phyloP scores from a whole-genome alignment of 108 stramenopile species.

The Fragilaria radians region DNA sequence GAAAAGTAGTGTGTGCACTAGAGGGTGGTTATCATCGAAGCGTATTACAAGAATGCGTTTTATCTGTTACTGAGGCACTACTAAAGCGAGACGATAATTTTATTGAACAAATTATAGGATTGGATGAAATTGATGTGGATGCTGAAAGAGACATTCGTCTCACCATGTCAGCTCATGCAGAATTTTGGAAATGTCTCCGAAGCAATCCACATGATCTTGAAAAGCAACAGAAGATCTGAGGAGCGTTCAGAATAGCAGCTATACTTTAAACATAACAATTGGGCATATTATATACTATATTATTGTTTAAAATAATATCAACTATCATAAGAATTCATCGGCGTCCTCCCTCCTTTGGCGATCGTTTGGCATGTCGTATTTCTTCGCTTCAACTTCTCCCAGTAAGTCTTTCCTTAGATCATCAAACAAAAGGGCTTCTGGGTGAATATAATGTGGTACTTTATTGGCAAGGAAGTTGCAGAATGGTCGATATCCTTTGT shows the following conservation, averaged over 20 bases:
- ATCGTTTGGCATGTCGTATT: conserved; percentile 5
- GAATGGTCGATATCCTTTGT: conserved; percentile 61
- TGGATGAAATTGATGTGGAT: conserved; percentile 22
- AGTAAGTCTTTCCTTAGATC: conserved; percentile 38
- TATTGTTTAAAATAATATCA: no score
- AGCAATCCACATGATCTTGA: no score
- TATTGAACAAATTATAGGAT: conserved; percentile 19
- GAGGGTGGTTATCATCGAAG: conserved; percentile 53
- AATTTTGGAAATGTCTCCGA: conserved; percentile 40
- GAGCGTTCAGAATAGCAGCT: no score
- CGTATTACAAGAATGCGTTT: conserved; percentile 35
- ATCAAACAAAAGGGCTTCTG: conserved; percentile 49
- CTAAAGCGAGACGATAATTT: conserved; percentile 17
- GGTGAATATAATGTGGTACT: conserved; percentile 64
- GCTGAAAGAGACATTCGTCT: conserved; percentile 40
- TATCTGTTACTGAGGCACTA: conserved; percentile 26
- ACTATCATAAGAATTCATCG: conserved; percentile 39
- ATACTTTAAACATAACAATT: no score
- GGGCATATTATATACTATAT: no score
- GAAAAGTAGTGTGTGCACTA: conserved; percentile 37
- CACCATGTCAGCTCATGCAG: conserved; percentile 24
- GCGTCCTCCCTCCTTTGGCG: conserved; percentile 27
- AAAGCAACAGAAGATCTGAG: no score
- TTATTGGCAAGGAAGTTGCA: conserved; percentile 76
- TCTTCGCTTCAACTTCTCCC: conserved; percentile 22